These are phyloP conservation scores for Eremochloa ophiuroides DNA, from an alignment of 176 grass and related monocot genomes.

Conservation along the genomic window DNA sequence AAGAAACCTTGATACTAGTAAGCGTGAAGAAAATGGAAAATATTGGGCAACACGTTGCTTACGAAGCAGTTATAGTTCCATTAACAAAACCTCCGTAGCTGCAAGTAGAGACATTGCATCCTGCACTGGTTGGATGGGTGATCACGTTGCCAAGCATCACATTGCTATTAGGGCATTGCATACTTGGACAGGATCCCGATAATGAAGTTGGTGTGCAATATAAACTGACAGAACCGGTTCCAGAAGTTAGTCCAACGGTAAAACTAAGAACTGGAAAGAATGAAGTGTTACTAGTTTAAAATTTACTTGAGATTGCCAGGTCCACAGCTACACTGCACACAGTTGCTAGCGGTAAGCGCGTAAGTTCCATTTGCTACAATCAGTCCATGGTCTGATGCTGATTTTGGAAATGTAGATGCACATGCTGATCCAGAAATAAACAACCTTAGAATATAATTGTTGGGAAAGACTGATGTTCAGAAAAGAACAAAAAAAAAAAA, in stretches of 20 bases:
- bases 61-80: constrained; percentile 68
- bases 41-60: constrained; percentile 26
- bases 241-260: neutral
- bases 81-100: constrained; percentile 84
- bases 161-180: constrained; percentile 81
- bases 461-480: neutral
- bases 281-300: neutral
- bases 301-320: constrained; percentile 82
- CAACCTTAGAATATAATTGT: neutral
- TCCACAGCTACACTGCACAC: constrained; percentile 88
- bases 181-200: constrained; percentile 73
- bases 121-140: constrained; percentile 44
- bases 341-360: constrained; percentile 66
- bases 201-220: constrained; percentile 81
- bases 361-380: constrained; percentile 89
- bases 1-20: constrained; percentile 1
- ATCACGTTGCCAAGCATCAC: constrained; percentile 77
- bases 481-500: neutral
- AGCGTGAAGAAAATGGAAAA: neutral
- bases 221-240: constrained; percentile 35
- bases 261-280: neutral
- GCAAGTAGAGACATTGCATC: constrained; percentile 90
- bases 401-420: constrained; percentile 66
- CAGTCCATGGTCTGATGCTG: constrained; percentile 73
- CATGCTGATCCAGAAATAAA: constrained; percentile 49